Evolutionary conservation across 148 eudicot species (phyloP).

Genomic region (Spergularia bocconei): DNA sequence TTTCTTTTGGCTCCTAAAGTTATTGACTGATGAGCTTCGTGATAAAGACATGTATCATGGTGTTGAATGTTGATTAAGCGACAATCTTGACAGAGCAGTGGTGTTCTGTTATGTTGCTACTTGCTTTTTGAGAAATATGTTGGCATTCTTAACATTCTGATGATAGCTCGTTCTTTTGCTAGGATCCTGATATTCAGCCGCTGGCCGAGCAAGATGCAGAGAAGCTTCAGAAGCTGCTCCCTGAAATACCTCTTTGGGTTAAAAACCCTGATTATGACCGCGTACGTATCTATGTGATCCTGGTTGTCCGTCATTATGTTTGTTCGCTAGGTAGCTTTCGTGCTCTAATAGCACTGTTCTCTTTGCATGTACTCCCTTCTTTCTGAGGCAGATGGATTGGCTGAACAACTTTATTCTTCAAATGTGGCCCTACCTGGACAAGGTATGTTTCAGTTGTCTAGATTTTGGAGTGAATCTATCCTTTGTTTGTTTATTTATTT

Average conservation of each 20-base stretch:
- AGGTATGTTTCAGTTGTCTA: slow-evolving; percentile 40
- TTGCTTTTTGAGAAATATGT: neutral
- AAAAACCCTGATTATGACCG: slow-evolving; percentile 90
- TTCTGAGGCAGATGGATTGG: slow-evolving; percentile 66
- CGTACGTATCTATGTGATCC: slow-evolving; percentile 38
- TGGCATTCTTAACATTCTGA: neutral
- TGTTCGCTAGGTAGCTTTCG: neutral
- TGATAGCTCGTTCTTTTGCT: slow-evolving; percentile 18
- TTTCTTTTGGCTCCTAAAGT: neutral
- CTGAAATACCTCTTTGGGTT: slow-evolving; percentile 90
- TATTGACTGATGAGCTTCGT: neutral
- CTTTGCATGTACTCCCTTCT: slow-evolving; percentile 16
- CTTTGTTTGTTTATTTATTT: neutral
- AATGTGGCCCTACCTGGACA: slow-evolving; percentile 94
- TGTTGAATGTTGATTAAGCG: neutral
- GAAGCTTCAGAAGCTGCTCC: slow-evolving; percentile 57
- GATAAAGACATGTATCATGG: too few species aligned
- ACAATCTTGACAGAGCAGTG: neutral
- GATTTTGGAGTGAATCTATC: neutral
- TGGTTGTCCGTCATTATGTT: slow-evolving; percentile 17
- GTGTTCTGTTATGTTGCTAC: neutral
- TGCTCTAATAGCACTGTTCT: slow-evolving; percentile 14
- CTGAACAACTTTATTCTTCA: slow-evolving; percentile 69
- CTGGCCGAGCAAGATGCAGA: slow-evolving; percentile 68
- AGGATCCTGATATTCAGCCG: slow-evolving; percentile 76